Conservation (phyloP, 1,284 basidiomycete species). For the Boletus mariae region DNA sequence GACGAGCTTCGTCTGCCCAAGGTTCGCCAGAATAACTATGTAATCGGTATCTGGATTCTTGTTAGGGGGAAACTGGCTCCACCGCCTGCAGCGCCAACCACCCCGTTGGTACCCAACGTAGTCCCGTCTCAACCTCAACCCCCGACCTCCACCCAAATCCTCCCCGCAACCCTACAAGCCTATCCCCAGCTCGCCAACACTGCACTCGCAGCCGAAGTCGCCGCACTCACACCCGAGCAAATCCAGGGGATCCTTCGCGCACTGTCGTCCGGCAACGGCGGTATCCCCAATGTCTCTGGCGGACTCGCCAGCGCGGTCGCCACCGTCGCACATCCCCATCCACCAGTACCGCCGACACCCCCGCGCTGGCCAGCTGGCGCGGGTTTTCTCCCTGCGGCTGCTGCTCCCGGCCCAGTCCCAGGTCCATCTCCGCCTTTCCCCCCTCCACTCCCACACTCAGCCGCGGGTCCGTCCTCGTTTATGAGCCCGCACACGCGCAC, state of each 20-base stretch:
- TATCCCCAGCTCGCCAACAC: slow-evolving; percentile 34
- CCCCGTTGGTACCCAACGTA: slow-evolving; percentile 26
- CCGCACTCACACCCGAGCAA: slow-evolving; percentile 59
- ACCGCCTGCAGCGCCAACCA: slow-evolving; percentile 28
- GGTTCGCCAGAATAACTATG: slow-evolving; percentile 56
- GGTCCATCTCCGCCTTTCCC: slow-evolving; percentile 8
- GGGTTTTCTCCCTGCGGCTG: slow-evolving; percentile 15
- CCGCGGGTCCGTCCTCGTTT: slow-evolving; percentile 9
- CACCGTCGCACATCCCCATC: slow-evolving; percentile 17
- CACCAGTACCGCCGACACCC: slow-evolving; percentile 1
- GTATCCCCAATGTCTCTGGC: slow-evolving; percentile 27
- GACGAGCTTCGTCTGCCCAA: slow-evolving; percentile 75
- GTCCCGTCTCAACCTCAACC: background rate
- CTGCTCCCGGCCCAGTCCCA: background rate
- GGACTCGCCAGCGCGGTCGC: slow-evolving; percentile 32
- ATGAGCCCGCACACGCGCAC: slow-evolving; percentile 16
- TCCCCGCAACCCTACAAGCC: slow-evolving; percentile 31
- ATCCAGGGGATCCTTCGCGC: slow-evolving; percentile 54
- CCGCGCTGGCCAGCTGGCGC: slow-evolving; percentile 22
- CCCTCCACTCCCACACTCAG: slow-evolving; percentile 3
- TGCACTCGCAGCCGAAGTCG: slow-evolving; percentile 40
- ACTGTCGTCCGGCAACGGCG: slow-evolving; percentile 34
- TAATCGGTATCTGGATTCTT: slow-evolving; percentile 82
- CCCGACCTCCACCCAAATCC: slow-evolving; percentile 9
- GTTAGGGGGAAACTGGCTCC: slow-evolving; percentile 67